Base-by-base conservation (phyloP, 2,329 filamentous ascomycete genomes). In the Paraphoma sp. region DNA sequence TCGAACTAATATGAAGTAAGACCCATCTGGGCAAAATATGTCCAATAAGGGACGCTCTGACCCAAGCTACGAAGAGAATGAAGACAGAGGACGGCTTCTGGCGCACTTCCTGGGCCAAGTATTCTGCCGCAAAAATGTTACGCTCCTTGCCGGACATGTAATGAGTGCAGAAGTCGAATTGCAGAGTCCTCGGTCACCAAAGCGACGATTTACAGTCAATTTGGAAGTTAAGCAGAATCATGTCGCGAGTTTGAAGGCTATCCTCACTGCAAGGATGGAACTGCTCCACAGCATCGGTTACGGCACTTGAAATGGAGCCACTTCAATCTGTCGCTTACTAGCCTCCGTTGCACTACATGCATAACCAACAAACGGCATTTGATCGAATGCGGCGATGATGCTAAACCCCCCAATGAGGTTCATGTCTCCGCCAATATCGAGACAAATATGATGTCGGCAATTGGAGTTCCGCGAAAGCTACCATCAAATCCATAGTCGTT, bases 1-100 rank as follows among this genome's bases (percentile, higher is more conserved):
- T 92, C 1, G 91, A 88, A 75, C 62, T 83, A 70, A 79, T 83
- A 63, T 83, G 70, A 80, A 12, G 9, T 7, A 2, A 8, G 33
- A 9, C 14, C 45, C 31, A 10, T 10, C 12, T 7, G n/a, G 44
- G 5, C 23, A 31, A 4, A 31, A 46, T 14, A 11, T 12, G 16
- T 16, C 8, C 16, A 6, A 36, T 3, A 14, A 36, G 10, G 23
- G 23, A 2, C 5, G 5, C 23, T 23, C 23, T 23, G 23, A 23
- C 23, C 23, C 23, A 23, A 23, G 23, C 2, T 23, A 23, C 23
- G 23, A 23, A 23, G 5, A 23, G 23, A 23, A 23, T 2, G 5
- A 23, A 23, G 23, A 23, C 2, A 5, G 23, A 23, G 2, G 23
- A 23, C 23, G 23, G 23, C 23, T 23, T 23, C 23, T 23, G 23